Percentiles rank a stretch among this genome's conserved stretches.
phyloP scores from a whole-genome alignment of 306 rosid genomes.

The Betula pendula region DNA sequence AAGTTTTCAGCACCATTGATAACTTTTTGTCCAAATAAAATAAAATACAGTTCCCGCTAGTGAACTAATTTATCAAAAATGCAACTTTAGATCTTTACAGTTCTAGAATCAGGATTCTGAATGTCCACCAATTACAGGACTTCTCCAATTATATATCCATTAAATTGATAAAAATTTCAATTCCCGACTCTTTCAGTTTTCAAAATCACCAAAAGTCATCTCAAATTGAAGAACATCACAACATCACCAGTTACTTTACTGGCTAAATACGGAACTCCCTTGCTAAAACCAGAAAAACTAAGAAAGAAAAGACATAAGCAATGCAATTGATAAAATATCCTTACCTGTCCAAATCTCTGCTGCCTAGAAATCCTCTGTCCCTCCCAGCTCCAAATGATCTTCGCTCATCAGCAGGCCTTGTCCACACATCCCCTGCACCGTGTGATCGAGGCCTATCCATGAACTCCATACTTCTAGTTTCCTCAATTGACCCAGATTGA shows the following conservation, averaged over 20 bases:
- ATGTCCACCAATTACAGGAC: neutral
- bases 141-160: neutral
- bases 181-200: neutral
- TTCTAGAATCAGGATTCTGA: neutral
- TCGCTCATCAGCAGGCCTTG: slow-evolving; percentile 70
- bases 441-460: slow-evolving; percentile 78
- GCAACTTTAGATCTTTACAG: neutral
- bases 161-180: neutral
- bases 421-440: slow-evolving; percentile 74
- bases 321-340: slow-evolving; percentile 21
- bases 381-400: slow-evolving; percentile 65
- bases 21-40: neutral
- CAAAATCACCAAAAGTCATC: neutral
- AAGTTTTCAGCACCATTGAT: neutral
- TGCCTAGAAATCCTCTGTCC: slow-evolving; percentile 73
- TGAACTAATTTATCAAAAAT: neutral
- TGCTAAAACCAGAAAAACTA: neutral
- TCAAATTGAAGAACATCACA: neutral
- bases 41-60: neutral
- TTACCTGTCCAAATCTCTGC: slow-evolving; percentile 75
- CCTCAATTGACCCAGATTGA: slow-evolving; percentile 75
- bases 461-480: slow-evolving; percentile 63
- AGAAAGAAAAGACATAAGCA: slow-evolving; percentile 12
- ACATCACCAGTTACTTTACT: neutral
- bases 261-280: neutral